These are phyloP conservation scores for Trypanosoma caninum DNA, from an alignment of 208 protist genomes.

Conservation along the genomic window DNA sequence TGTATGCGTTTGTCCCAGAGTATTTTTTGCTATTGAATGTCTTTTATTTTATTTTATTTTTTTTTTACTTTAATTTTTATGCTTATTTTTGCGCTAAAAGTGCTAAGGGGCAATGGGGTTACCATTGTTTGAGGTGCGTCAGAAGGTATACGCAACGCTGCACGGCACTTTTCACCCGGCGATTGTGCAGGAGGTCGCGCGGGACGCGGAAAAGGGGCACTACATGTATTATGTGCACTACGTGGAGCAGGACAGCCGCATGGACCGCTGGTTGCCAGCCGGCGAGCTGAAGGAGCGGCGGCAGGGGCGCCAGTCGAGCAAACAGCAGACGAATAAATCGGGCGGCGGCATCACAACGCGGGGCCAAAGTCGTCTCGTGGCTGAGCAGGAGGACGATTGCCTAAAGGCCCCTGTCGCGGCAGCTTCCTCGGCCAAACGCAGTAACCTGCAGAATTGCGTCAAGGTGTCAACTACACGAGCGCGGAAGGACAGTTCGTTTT, in stretches of 20 bases:
- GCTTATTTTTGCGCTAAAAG: background rate
- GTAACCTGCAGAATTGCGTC: constrained; percentile 38
- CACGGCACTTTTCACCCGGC: constrained; percentile 75
- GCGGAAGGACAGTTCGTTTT: constrained; percentile 84
- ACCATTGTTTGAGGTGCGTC: constrained; percentile 60
- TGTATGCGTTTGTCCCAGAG: background rate
- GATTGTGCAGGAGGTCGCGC: constrained; percentile 67
- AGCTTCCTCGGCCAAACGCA: constrained; percentile 46
- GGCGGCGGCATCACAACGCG: constrained; percentile 58
- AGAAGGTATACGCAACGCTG: constrained; percentile 83
- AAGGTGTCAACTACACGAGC: constrained; percentile 69
- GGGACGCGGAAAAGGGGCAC: constrained; percentile 41
- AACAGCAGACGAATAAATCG: constrained; percentile 26
- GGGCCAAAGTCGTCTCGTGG: constrained; percentile 50
- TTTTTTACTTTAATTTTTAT: background rate
- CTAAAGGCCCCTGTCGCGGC: background rate
- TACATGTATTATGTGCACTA: constrained; percentile 87
- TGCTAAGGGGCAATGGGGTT: background rate
- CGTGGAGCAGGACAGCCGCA: constrained; percentile 83
- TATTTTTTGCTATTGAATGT: background rate
- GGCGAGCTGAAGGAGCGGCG: constrained; percentile 64
- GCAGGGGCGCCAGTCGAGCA: constrained; percentile 43
- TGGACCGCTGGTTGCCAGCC: constrained; percentile 85
- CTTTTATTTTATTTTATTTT: background rate
- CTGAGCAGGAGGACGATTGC: constrained; percentile 18